phyloP scores from a whole-genome alignment of 2,329 filamentous ascomycete genomes.

The Cytospora paraplurivora region DNA sequence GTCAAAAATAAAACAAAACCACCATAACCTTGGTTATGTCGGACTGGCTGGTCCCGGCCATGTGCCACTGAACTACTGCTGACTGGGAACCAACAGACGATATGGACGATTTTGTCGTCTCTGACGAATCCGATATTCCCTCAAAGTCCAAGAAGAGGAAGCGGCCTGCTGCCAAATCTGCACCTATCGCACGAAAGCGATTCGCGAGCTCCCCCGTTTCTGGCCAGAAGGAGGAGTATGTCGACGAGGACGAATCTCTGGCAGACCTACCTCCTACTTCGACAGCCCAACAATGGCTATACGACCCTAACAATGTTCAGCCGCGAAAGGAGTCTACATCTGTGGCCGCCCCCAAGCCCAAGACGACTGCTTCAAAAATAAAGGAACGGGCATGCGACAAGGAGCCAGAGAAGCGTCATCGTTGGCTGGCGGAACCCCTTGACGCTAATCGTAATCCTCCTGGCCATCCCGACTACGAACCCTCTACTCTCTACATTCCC shows the following conservation, averaged over 20 bases:
- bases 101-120: conserved; percentile 84
- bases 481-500: conserved; percentile 87
- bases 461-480: conserved; percentile 86
- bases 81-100: conserved; percentile 52
- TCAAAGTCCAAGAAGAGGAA: conserved; percentile 73
- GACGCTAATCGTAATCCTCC: conserved; percentile 82
- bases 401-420: conserved; percentile 83
- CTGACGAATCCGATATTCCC: conserved; percentile 79
- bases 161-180: conserved; percentile 54
- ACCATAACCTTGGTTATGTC: not conserved
- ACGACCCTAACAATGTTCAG: conserved; percentile 52
- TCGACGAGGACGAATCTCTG: conserved; percentile 57
- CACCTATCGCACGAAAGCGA: conserved; percentile 60
- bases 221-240: conserved; percentile 46
- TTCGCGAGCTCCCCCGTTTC: conserved; percentile 47
- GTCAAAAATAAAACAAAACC: no score
- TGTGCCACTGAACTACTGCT: conserved; percentile 22
- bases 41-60: not conserved
- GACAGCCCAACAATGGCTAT: conserved; percentile 81
- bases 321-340: conserved; percentile 35
- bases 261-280: conserved; percentile 64
- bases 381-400: conserved; percentile 75
- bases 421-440: conserved; percentile 83
- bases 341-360: conserved; percentile 31
- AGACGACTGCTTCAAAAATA: conserved; percentile 37